Conservation (phyloP, 1,284 basidiomycete genomes). For the Meira nashicola region DNA sequence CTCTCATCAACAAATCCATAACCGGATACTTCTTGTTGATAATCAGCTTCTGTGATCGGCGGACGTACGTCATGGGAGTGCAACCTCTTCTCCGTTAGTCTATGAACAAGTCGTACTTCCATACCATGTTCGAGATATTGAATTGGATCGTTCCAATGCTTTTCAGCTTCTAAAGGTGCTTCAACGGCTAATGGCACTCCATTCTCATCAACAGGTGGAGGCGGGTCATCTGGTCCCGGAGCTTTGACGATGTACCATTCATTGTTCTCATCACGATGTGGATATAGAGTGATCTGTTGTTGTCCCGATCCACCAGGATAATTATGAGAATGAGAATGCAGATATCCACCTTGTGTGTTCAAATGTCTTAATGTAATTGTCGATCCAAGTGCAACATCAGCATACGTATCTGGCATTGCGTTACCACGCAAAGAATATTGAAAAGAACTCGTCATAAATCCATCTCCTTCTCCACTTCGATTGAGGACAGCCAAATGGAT, state of each 20-base stretch:
- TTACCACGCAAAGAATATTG: slow-evolving; percentile 90
- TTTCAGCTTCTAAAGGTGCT: slow-evolving; percentile 14
- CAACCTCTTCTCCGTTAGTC: slow-evolving; percentile 74
- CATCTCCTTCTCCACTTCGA: slow-evolving; percentile 90
- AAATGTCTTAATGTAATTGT: slow-evolving; percentile 77
- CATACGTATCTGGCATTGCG: slow-evolving; percentile 82
- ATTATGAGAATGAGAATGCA: slow-evolving; percentile 86
- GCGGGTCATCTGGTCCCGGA: slow-evolving; percentile 59
- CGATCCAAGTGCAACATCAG: slow-evolving; percentile 83
- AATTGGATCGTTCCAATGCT: slow-evolving; percentile 57
- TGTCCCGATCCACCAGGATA: slow-evolving; percentile 72
- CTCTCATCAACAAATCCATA: slow-evolving; percentile 74
- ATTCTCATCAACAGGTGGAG: slow-evolving; percentile 39
- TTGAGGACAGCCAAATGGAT: slow-evolving; percentile 86
- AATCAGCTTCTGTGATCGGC: slow-evolving; percentile 95
- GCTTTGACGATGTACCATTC: slow-evolving; percentile 71
- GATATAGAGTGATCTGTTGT: slow-evolving; percentile 97
- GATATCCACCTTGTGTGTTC: slow-evolving; percentile 94
- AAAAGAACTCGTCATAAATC: slow-evolving; percentile 98
- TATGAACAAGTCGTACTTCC: slow-evolving; percentile 78
- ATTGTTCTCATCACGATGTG: slow-evolving; percentile 89
- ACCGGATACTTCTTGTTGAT: slow-evolving; percentile 91
- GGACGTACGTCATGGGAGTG: slow-evolving; percentile 90
- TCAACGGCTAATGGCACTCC: slow-evolving; percentile 48
- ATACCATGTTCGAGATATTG: slow-evolving; percentile 65